Evolutionary conservation across 371 early-diverging fungal genomes (phyloP).

Genomic region (Zychaea mexicana): DNA sequence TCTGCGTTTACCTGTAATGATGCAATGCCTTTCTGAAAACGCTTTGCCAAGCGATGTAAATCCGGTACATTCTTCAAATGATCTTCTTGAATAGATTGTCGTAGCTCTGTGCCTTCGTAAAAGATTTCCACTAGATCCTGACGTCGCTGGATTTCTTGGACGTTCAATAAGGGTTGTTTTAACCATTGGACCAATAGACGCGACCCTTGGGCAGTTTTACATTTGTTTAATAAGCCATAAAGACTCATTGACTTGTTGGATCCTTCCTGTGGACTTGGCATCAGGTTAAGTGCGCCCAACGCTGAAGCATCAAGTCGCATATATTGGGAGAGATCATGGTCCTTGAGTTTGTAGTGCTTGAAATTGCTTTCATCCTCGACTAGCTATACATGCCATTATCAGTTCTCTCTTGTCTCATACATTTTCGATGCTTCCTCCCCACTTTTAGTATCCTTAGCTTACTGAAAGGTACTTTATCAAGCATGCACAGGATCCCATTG

Average conservation of each 20-base stretch:
- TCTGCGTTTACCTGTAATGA: slow-evolving; percentile 57
- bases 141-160: slow-evolving; percentile 74
- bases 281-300: slow-evolving; percentile 83
- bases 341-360: slow-evolving; percentile 68
- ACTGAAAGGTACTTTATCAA: slow-evolving; percentile 79
- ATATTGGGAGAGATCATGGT: slow-evolving; percentile 84
- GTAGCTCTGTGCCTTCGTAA: slow-evolving; percentile 65
- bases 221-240: slow-evolving; percentile 87
- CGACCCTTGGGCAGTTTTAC: slow-evolving; percentile 90
- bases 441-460: no score
- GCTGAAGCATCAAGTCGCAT: slow-evolving; percentile 95
- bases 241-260: slow-evolving; percentile 82
- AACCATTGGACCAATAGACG: slow-evolving; percentile 91
- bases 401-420: no score
- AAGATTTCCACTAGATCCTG: slow-evolving; percentile 83
- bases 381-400: slow-evolving; percentile 57
- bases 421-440: no score
- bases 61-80: slow-evolving; percentile 87
- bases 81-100: slow-evolving; percentile 74
- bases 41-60: slow-evolving; percentile 82
- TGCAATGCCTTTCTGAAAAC: slow-evolving; percentile 82
- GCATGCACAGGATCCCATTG: slow-evolving; percentile 78
- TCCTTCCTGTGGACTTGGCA: slow-evolving; percentile 79
- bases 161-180: slow-evolving; percentile 87
- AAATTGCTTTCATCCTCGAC: slow-evolving; percentile 75